Percentiles rank a stretch among this genome's conserved stretches.
Evolutionary conservation across 352 stramenopile species (phyloP).

Genomic region (Phytophthora vignae): DNA sequence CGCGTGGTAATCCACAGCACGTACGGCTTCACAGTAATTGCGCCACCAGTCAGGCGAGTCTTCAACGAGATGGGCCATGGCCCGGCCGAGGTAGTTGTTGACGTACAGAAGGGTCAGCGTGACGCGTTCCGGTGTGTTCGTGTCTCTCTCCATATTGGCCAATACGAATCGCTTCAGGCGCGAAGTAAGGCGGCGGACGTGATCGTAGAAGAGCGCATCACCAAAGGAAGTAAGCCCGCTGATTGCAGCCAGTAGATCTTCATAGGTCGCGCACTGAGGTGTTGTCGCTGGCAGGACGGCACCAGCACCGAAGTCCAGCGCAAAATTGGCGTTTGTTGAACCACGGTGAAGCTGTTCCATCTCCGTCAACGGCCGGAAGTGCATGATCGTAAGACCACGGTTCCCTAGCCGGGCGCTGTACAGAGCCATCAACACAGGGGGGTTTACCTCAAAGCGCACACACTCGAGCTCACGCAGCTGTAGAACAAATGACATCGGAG

Average conservation of each 20-base stretch:
- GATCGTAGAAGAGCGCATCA: neutral
- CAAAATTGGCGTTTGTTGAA: neutral
- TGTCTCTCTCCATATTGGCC: neutral
- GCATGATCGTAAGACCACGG: neutral
- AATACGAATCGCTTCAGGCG: neutral
- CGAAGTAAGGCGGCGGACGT: neutral
- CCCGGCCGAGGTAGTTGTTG: neutral
- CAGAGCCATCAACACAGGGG: constrained; percentile 4
- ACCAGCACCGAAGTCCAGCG: neutral
- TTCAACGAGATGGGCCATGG: neutral
- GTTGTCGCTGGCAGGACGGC: neutral
- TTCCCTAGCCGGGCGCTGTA: neutral
- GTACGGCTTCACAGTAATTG: neutral
- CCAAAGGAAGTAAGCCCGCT: neutral
- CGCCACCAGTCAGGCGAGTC: neutral
- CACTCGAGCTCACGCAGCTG: neutral
- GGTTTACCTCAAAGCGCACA: neutral
- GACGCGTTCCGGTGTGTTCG: neutral
- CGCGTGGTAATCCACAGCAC: neutral
- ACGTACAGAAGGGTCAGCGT: neutral
- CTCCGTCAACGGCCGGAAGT: neutral
- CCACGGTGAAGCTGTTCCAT: neutral
- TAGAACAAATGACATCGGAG: neutral
- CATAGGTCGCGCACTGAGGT: neutral
- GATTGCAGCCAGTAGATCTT: neutral